Conservation (phyloP, 2,329 filamentous ascomycete species). For the Cladosporium cucumerinum region DNA sequence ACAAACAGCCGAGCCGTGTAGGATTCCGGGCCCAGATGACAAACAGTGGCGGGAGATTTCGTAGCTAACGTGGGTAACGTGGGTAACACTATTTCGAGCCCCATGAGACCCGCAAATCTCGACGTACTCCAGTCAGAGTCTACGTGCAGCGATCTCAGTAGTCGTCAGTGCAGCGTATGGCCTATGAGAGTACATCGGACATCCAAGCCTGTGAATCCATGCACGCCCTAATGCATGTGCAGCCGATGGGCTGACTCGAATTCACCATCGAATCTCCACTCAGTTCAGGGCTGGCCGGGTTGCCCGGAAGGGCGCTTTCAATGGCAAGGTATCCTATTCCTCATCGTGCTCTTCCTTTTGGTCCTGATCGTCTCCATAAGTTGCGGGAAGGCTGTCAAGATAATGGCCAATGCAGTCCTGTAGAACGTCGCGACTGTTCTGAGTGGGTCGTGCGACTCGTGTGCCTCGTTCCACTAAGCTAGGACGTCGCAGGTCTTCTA, state of each 20-base stretch:
- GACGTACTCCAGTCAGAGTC: not conserved
- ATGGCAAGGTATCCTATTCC: not conserved
- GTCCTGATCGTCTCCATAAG: not conserved
- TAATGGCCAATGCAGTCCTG: not conserved
- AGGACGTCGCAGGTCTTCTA: not conserved
- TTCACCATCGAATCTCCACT: not conserved
- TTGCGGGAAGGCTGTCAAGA: not conserved
- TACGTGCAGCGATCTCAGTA: no score
- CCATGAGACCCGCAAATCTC: not conserved
- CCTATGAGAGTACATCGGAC: not conserved
- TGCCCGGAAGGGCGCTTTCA: not conserved
- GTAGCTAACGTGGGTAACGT: not conserved
- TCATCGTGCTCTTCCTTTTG: not conserved
- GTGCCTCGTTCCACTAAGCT: not conserved
- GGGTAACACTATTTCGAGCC: not conserved
- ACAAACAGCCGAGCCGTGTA: not conserved
- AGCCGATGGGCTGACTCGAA: not conserved
- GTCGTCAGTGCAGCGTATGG: no score
- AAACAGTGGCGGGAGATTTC: not conserved
- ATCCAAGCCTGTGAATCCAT: not conserved
- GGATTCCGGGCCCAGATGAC: not conserved
- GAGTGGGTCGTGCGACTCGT: not conserved
- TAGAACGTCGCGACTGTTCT: not conserved
- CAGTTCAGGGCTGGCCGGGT: not conserved
- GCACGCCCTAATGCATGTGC: not conserved